Evolutionary conservation across 1,139 yeast species (phyloP), one percentile per base, ranked within the genome.

Genomic region (Suhomyces coccinellae): DNA sequence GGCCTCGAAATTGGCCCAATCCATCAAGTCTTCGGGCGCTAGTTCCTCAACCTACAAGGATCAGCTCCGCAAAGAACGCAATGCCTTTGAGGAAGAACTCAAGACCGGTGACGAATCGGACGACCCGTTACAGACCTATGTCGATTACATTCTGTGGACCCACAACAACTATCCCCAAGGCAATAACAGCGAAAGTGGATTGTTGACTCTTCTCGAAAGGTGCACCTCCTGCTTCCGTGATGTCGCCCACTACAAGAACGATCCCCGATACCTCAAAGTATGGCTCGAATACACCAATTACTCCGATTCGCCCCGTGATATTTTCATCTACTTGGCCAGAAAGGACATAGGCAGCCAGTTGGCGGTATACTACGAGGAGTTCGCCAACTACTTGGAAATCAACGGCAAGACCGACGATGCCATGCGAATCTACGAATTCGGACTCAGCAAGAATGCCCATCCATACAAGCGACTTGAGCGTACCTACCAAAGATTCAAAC

Each of bases 221-320:
- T 85, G 95, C 52, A 83, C 96, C 0, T 77, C 83, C 30, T 73
- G 74, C 52, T 88, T 89, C 58, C 72, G 85, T 54, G 90, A 86
- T 55, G 75, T 75, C 22, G 62, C 67, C 1, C 80, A 79, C 52
- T 91, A 90, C 62, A 84, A 82, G 50, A 86, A 91, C 60, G 97
- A 91, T 59, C 80, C 90, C 0, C 67, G 97, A 41, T 91, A 87
- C 60, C 66, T 93, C 43, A 77, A 75, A 50, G 75, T 90, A 0
- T 93, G 99, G 97, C 66, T 91, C 41, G 83, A 82, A 49, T 88
- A 87, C 59, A 80, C 85, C 17, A 76, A 74, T 20, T 83, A 80
- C 55, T 79, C 87, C 1, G 93, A 87, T 51, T 73, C 83, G 5
- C 93, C 95, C 0, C 66, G 77, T 29, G 95, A 87, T 46, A 74